Evolutionary conservation across 176 grass and related monocot genomes (phyloP), one percentile per base, ranked within the genome.

Genomic region (Stipa capillata): DNA sequence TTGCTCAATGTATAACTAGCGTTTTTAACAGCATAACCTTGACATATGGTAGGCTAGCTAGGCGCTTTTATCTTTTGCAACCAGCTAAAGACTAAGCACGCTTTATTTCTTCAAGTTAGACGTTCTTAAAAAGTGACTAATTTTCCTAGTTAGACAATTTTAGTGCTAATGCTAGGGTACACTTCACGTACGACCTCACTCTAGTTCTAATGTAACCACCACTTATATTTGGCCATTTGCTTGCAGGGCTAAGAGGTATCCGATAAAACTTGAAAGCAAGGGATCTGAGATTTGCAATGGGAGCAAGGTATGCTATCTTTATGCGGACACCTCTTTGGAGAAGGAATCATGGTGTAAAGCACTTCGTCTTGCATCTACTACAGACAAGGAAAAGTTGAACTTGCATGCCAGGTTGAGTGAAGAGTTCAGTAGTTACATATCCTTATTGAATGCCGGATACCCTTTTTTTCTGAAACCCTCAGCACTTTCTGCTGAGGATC

Each of bases 341-440:
- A 97, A 97, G 74, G 93, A 97, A 86, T 97, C 93, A 45, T 97
- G 93, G 93, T 97, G 87, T 47, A 90, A 88, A 90, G 82, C 85
- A 47, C 90, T 97, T 37, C 74, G 76, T 68, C 89, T 97, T 83
- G 93, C 90, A 72, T 88, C 85, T 24, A 83, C 53, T n/a, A 41
- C 82, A 69, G 87, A 97, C 58, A 51, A 50, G 29, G 67, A 51
- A 31, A 92, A 92, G 70, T 66, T 78, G 25, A 37, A 54, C 13
- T 78, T 62, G 61, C 82, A 86, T 71, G 69, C 31, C 3, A 59
- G 80, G 73, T 58, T 97, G 49, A 81, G 76, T 21, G 36, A 84
- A 88, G 80, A 97, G 68, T 97, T 90, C 65, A 70, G 72, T 23
- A 83, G 67, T 18, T 97, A 97, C 77, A 18, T 97, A 36, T 68